phyloP scores from a whole-genome alignment of 306 rosid genomes.

The Trifolium repens region DNA sequence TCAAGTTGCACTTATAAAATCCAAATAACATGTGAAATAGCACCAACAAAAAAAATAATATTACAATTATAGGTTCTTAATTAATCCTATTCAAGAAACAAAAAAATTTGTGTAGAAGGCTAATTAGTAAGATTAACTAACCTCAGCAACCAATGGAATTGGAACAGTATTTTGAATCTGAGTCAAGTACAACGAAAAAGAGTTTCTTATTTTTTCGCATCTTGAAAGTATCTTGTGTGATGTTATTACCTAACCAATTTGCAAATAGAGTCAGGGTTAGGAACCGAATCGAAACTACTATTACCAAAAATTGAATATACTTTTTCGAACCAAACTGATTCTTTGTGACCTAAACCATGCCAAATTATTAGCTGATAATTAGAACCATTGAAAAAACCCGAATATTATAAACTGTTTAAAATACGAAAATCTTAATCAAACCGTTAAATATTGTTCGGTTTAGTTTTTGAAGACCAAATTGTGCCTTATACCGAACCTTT shows the following conservation, averaged over 20 bases:
- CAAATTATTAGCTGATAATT: background rate
- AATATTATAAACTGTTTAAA: too few relatives aligned
- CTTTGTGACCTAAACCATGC: too few relatives aligned
- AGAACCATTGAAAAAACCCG: too few relatives aligned
- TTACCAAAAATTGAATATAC: too few relatives aligned
- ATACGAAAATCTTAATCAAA: background rate
- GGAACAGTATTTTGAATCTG: conserved; percentile 61
- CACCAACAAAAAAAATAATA: background rate
- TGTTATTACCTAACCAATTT: conserved; percentile 54
- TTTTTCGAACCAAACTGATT: too few relatives aligned
- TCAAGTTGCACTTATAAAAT: conserved; percentile 13
- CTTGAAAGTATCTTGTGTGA: conserved; percentile 52
- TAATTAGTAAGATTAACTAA: conserved; percentile 35
- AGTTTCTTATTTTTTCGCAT: conserved; percentile 51
- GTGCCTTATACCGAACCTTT: too few relatives aligned
- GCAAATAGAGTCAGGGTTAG: conserved; percentile 27
- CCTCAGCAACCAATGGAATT: conserved; percentile 58
- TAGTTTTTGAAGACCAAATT: too few relatives aligned
- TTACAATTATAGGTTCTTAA: background rate
- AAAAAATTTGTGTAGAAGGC: background rate
- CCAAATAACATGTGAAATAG: background rate
- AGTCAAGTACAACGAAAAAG: conserved; percentile 49
- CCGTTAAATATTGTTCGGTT: background rate
- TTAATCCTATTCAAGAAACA: background rate
- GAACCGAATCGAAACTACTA: background rate